A percentile compares a stretch with the other conserved stretches of the same genome.
phyloP scores from a whole-genome alignment of 2,329 filamentous ascomycete genomes.

The Epicoccum sorghinum region DNA sequence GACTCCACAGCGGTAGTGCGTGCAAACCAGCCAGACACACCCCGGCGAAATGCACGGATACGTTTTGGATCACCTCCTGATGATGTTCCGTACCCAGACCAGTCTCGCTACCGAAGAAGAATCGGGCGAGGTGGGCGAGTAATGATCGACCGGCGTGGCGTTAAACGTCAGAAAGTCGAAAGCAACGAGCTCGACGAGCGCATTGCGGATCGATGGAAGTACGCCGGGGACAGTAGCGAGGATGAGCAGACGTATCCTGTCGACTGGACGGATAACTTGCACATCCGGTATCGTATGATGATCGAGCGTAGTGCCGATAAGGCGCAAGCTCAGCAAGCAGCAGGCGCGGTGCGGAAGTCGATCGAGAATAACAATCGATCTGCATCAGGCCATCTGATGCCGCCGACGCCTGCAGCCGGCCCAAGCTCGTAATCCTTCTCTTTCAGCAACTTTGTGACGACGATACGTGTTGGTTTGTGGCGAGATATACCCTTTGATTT shows the following conservation, averaged over 20 bases:
- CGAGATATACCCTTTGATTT: slow-evolving; percentile 43
- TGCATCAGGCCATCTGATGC: slow-evolving; percentile 43
- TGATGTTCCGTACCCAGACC: slow-evolving; percentile 46
- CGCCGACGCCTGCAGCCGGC: slow-evolving; percentile 29
- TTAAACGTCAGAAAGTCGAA: slow-evolving; percentile 56
- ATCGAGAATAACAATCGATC: slow-evolving; percentile 47
- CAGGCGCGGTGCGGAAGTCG: slow-evolving; percentile 27
- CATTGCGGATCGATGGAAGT: slow-evolving; percentile 68
- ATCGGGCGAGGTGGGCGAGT: slow-evolving; percentile 83
- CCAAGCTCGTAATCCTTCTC: slow-evolving; percentile 14
- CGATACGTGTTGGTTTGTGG: slow-evolving; percentile 29
- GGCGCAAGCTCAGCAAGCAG: slow-evolving; percentile 36
- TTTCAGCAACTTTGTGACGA: slow-evolving; percentile 23
- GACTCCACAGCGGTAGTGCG: slow-evolving; percentile 48
- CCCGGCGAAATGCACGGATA: slow-evolving; percentile 39
- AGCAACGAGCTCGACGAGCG: slow-evolving; percentile 36
- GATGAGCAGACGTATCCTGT: slow-evolving; percentile 76
- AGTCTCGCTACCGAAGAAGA: slow-evolving; percentile 78
- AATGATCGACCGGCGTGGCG: slow-evolving; percentile 83
- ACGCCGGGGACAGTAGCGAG: slow-evolving; percentile 83
- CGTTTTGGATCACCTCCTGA: slow-evolving; percentile 48
- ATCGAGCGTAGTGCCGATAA: slow-evolving; percentile 51
- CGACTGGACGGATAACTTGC: slow-evolving; percentile 68
- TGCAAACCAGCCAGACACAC: slow-evolving; percentile 29
- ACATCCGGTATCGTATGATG: slow-evolving; percentile 64